phyloP scores from a whole-genome alignment of 768 basidiomycete genomes.

The Suillus bovinus region DNA sequence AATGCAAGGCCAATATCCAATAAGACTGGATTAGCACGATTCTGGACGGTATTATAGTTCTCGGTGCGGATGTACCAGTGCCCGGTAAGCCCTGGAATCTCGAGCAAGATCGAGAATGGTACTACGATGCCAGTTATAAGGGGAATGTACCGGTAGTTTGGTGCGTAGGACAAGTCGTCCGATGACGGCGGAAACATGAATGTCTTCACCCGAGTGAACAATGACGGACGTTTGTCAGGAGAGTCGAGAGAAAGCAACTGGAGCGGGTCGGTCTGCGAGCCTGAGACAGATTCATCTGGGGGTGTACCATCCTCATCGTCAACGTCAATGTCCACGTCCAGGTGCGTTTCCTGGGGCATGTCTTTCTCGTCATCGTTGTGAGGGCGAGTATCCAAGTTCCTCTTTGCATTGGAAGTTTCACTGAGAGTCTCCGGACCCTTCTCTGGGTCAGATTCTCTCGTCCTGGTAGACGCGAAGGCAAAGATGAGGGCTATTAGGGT shows the following conservation, averaged over 20 bases:
- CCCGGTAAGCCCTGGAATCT: slow-evolving; percentile 78
- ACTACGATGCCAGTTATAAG: slow-evolving; percentile 68
- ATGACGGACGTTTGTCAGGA: neutral
- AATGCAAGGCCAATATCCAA: slow-evolving; percentile 62
- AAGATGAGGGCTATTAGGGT: neutral
- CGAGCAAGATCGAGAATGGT: slow-evolving; percentile 79
- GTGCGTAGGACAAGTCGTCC: slow-evolving; percentile 39
- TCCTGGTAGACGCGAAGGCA: neutral
- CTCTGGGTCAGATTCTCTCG: slow-evolving; percentile 1
- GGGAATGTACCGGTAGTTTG: slow-evolving; percentile 63
- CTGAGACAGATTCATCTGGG: neutral
- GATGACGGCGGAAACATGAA: slow-evolving; percentile 19
- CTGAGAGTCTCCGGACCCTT: slow-evolving; percentile 9
- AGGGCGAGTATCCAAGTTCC: neutral
- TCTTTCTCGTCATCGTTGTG: neutral
- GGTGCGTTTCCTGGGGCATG: neutral
- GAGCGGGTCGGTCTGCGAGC: neutral
- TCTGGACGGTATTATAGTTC: slow-evolving; percentile 40
- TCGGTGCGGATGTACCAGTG: slow-evolving; percentile 69
- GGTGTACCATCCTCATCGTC: neutral
- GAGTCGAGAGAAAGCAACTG: neutral
- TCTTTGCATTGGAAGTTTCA: slow-evolving; percentile 2
- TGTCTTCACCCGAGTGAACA: neutral
- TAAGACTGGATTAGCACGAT: slow-evolving; percentile 52
- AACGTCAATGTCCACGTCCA: no score